Evolutionary conservation across 2,329 filamentous ascomycete genomes (phyloP), one percentile per base, ranked within the genome.

Genomic region (Cladophialophora exuberans): DNA sequence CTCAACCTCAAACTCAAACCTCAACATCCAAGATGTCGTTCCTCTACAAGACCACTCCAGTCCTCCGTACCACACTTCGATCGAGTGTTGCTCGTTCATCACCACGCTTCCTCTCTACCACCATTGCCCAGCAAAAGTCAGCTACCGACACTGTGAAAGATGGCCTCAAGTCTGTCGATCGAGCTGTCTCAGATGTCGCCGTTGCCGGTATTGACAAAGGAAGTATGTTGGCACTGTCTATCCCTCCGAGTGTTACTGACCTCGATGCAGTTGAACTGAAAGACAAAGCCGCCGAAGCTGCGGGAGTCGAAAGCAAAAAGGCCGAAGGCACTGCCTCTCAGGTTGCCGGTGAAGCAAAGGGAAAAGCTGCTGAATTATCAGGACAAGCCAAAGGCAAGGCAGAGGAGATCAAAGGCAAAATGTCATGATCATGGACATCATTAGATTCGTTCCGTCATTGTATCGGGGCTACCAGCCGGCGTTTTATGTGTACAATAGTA

Each of bases 141-240:
- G 76, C 79, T 30, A 69, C 81, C 43, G 81, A 85, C 39, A 67
- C 73, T 5, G 78, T 79, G 62, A 85, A 84, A 69, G 81, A 85
- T 36, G 77, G 80, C 0, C 68, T 81, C 42, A 83, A 85, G 72
- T 76, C 73, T 51, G 80, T 81, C 17, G 82, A 86, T 68, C 73
- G 78, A 57, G 75, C 74, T 18, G 75, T 84, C 30, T 78, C 81
- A 1, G 74, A 82, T 67, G 78, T 72, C 22, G 78, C 79, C 9
- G 79, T 86, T 18, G 81, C 82, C 71, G 83, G 83, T 41, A 84
- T 86, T 58, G 80, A 87, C 71, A 83, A 77, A 63, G 80, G 81
- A 56, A 77, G 83, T 85, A 79, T 56, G 83, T 77, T 60, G 13
- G 20, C 50, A 30, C 31, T 6, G 13, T 23, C 5, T 11, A 36